Conservation (phyloP, 2,329 filamentous ascomycete species). For the Canariomyces notabilis region DNA sequence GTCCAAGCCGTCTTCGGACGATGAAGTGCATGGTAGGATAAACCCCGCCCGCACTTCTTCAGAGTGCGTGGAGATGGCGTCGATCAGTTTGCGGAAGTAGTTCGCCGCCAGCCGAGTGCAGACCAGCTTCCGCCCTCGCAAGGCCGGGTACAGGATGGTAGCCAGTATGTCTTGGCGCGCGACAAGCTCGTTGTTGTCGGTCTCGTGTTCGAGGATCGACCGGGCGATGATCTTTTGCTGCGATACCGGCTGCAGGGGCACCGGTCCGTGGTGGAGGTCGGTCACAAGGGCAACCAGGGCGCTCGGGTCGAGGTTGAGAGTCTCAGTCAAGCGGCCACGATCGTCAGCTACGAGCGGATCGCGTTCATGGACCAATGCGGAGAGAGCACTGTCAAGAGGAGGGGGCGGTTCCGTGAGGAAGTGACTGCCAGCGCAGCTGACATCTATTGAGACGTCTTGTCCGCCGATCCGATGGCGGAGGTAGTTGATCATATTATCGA, state of each 20-base stretch:
- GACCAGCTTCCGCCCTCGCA: conserved; percentile 52
- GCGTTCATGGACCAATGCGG: conserved; percentile 22
- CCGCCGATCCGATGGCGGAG: conserved; percentile 22
- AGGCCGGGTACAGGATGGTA: conserved; percentile 54
- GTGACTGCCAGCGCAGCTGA: conserved; percentile 27
- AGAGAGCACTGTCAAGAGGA: conserved; percentile 21
- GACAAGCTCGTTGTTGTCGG: conserved; percentile 52
- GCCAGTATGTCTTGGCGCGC: conserved; percentile 36
- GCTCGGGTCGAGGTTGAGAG: conserved; percentile 61
- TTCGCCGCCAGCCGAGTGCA: conserved; percentile 62
- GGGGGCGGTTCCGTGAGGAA: conserved; percentile 21
- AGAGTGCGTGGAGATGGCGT: conserved; percentile 56
- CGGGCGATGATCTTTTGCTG: conserved; percentile 59
- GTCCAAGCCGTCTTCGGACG: background rate
- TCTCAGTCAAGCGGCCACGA: conserved; percentile 26
- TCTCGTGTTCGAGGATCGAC: conserved; percentile 41
- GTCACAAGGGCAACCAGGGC: conserved; percentile 68
- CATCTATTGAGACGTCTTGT: conserved; percentile 19
- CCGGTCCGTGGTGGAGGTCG: conserved; percentile 59
- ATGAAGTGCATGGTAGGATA: conserved; percentile 38
- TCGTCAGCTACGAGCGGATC: conserved; percentile 22
- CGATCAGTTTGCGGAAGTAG: conserved; percentile 63
- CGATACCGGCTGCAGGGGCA: conserved; percentile 35
- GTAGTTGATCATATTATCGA: conserved; percentile 27
- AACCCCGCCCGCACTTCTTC: conserved; percentile 54